These are phyloP conservation scores for Sequoiadendron giganteum DNA, from an alignment of 75 land plant genomes.

Conservation along the genomic window DNA sequence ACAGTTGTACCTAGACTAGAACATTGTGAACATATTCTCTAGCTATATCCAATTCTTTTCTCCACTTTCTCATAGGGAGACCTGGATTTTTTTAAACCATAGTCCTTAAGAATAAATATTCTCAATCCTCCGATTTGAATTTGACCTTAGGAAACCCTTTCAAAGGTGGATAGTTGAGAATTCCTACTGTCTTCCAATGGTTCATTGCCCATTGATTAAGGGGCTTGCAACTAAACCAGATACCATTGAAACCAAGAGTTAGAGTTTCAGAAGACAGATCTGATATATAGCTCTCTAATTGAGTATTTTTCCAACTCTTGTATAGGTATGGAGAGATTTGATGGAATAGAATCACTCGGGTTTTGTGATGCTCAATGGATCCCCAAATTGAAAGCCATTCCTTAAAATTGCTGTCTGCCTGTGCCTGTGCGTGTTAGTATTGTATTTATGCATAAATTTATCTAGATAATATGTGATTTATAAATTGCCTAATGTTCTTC, in stretches of 20 bases:
- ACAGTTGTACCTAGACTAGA: background rate
- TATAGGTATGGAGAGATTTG: background rate
- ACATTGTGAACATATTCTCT: background rate
- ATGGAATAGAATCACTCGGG: background rate
- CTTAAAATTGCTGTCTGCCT: background rate
- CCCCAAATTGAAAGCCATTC: background rate
- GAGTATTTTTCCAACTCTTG: background rate
- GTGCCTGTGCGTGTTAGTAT: background rate
- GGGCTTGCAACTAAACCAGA: background rate
- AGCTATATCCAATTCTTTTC: background rate
- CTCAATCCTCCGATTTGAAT: background rate
- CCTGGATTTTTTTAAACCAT: background rate
- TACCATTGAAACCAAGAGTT: background rate
- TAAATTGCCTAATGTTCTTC: background rate
- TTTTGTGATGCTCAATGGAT: background rate
- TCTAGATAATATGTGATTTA: background rate
- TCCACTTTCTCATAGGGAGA: too few species aligned
- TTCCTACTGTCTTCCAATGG: background rate
- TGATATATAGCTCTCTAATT: background rate
- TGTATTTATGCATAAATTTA: background rate
- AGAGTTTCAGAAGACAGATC: background rate
- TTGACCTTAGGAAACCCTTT: background rate
- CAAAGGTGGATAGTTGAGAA: too few species aligned
- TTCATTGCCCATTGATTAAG: background rate
- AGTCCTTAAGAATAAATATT: background rate